Conservation (phyloP, 2,329 filamentous ascomycete genomes). For the Botrytis byssoidea region DNA sequence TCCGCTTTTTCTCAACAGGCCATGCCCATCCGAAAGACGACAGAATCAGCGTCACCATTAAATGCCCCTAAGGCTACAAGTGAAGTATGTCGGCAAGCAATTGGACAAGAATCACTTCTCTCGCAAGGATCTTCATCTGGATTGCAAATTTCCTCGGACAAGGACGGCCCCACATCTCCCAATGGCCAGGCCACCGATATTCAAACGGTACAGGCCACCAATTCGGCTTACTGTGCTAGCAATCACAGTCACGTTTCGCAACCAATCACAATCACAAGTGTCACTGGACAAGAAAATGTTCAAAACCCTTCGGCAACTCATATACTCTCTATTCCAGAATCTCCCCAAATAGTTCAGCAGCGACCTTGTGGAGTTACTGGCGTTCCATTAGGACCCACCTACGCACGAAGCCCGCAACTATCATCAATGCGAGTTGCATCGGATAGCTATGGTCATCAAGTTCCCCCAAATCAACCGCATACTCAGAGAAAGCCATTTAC, state of each 20-base stretch:
- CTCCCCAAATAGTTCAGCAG: background rate
- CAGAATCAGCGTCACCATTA: background rate
- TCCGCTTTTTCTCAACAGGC: slow-evolving; percentile 4
- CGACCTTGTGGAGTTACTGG: slow-evolving; percentile 4
- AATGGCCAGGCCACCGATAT: background rate
- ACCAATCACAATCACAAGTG: background rate
- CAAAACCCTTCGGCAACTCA: slow-evolving; percentile 10
- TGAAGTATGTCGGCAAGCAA: background rate
- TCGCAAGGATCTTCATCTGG: background rate
- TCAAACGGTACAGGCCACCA: background rate
- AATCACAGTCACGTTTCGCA: background rate
- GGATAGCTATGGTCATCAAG: background rate
- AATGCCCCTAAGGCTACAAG: background rate
- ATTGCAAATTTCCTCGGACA: background rate
- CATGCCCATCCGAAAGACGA: background rate
- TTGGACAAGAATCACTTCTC: background rate
- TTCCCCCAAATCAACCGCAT: background rate
- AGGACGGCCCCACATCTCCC: background rate
- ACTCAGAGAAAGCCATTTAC: background rate
- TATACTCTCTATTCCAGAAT: background rate
- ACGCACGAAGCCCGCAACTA: background rate
- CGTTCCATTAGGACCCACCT: background rate
- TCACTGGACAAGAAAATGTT: background rate
- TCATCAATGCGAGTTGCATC: background rate
- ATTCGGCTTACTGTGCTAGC: background rate